Evolutionary conservation across 352 stramenopile species (phyloP), one percentile per base, ranked within the genome.

Genomic region (Aphanomyces stellatus): DNA sequence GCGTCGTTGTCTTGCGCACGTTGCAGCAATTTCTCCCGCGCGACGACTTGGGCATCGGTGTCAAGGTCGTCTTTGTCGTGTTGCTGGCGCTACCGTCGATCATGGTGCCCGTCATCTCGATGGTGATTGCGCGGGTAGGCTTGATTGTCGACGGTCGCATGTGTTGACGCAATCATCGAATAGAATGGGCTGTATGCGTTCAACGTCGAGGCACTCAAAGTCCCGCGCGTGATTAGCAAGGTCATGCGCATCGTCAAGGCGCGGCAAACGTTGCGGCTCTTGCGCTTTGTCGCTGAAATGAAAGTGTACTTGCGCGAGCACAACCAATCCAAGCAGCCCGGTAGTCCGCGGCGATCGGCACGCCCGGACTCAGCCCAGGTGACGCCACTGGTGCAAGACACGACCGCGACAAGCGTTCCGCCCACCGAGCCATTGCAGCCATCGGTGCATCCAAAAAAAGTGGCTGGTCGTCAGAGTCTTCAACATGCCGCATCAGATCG

Each of bases 121-220:
- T 79, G 5, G 71, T 74, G 35, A 88, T 91, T 37, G 80, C 82
- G 1, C 74, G 79, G 1, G 55, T 63, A 63, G 7, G 55, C 25
- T n/a, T 17, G 10, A 10, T 43, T 17, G 10, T 43, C 10, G 17
- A 43, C 37, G 17, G 17, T 43, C 37, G 37, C n/a, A n/a, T n/a
- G n/a, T n/a, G n/a, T n/a, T n/a, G n/a, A n/a, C n/a, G n/a, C n/a
- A n/a, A n/a, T n/a, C n/a, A n/a, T n/a, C n/a, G n/a, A 11, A 33
- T 63, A 63, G 55, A 80, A 91, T 46, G 80, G 78, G 4, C 68
- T 91, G 11, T 82, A 88, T 48, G 76, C 77, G 17, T 91, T 91
- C 72, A 88, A 87, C 59, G 78, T 91, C 22, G 80, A 91, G 72
- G 76, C 88, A 61, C 80, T 91, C 72, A 90, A 90, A 62, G 72